phyloP scores from a whole-genome alignment of 306 rosid species.

The Arachis stenosperma region DNA sequence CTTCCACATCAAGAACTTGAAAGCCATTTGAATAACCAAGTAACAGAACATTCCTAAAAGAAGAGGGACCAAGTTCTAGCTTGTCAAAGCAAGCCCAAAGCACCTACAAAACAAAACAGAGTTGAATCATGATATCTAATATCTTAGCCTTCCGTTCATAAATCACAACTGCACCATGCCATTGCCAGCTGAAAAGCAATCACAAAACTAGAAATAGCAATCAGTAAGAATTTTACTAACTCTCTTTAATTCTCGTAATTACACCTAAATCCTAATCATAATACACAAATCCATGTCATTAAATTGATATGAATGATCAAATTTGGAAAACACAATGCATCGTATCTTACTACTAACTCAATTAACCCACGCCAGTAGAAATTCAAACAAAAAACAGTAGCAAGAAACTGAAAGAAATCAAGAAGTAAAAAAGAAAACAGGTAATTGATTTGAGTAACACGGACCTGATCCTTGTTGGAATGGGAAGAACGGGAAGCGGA shows the following conservation, averaged over 20 bases:
- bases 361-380: not conserved
- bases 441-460: no score
- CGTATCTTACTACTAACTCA: not conserved
- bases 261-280: not conserved
- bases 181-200: not conserved
- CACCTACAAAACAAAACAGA: constrained; percentile 57
- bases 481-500: constrained; percentile 58
- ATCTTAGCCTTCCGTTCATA: constrained; percentile 8
- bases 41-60: constrained; percentile 68
- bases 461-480: constrained; percentile 67
- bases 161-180: not conserved
- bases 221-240: not conserved
- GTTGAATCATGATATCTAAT: not conserved
- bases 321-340: not conserved
- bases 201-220: not conserved
- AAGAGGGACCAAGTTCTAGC: constrained; percentile 71
- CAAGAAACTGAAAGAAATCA: not conserved
- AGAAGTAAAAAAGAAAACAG: not conserved
- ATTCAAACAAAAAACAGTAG: not conserved
- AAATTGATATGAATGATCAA: not conserved
- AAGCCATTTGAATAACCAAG: constrained; percentile 90
- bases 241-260: not conserved
- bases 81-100: constrained; percentile 88
- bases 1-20: constrained; percentile 96
- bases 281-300: not conserved